A percentile compares a stretch with the other conserved stretches of the same genome.
phyloP scores from a whole-genome alignment of 768 basidiomycete species.

The Amanita pallidorosea region DNA sequence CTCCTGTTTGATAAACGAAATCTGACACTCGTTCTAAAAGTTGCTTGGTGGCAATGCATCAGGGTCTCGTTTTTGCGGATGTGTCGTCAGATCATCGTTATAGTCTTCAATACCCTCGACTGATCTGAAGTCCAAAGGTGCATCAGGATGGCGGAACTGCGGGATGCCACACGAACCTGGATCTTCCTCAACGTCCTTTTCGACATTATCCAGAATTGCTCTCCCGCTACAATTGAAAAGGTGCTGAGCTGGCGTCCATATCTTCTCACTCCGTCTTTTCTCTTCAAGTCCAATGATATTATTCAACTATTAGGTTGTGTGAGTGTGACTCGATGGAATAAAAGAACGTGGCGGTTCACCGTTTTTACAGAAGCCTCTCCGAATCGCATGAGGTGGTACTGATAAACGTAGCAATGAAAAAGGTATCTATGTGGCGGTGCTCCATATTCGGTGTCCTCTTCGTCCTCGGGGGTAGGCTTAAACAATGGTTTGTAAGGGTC shows the following conservation, averaged over 20 bases:
- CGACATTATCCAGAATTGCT: slow-evolving; percentile 32
- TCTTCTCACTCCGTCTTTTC: slow-evolving; percentile 15
- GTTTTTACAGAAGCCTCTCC: slow-evolving; percentile 26
- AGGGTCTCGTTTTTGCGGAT: slow-evolving; percentile 52
- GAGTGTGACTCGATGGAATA: background rate
- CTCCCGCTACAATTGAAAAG: slow-evolving; percentile 29
- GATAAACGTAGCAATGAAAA: slow-evolving; percentile 68
- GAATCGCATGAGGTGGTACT: slow-evolving; percentile 39
- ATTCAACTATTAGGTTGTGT: slow-evolving; percentile 37
- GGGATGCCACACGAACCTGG: slow-evolving; percentile 32
- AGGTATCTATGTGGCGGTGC: slow-evolving; percentile 56
- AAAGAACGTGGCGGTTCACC: slow-evolving; percentile 17
- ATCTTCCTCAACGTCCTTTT: slow-evolving; percentile 56
- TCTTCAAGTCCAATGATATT: slow-evolving; percentile 45
- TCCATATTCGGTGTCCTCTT: slow-evolving; percentile 18
- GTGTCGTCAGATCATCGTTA: slow-evolving; percentile 40
- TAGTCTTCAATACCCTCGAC: slow-evolving; percentile 40
- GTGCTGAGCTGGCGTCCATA: slow-evolving; percentile 45
- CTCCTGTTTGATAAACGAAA: slow-evolving; percentile 27
- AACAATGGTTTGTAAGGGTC: slow-evolving; percentile 53
- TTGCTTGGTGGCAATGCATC: slow-evolving; percentile 67
- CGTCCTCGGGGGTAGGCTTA: slow-evolving; percentile 12
- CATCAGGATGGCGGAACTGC: background rate
- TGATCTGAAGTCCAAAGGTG: slow-evolving; percentile 16
- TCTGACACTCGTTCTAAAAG: slow-evolving; percentile 39